These are phyloP conservation scores for Sporothrix phasma DNA, from an alignment of 2,329 filamentous ascomycete species.

Conservation along the genomic window DNA sequence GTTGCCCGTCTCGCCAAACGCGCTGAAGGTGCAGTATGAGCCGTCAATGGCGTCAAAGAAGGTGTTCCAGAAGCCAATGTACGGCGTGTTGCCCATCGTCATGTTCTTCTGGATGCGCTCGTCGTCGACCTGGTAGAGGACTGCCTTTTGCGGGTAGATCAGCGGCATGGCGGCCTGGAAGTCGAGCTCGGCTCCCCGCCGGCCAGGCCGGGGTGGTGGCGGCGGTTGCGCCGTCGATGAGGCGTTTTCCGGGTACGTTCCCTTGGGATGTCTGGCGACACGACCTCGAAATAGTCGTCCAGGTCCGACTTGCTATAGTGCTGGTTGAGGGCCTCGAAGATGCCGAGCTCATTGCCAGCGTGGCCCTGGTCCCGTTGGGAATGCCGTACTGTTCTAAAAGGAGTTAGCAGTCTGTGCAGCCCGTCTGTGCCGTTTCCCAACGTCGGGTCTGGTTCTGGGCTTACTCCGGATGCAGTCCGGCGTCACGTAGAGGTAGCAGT, in stretches of 20 bases:
- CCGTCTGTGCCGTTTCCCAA: background rate
- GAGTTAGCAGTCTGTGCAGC: background rate
- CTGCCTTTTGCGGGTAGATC: conserved; percentile 39
- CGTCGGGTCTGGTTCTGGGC: too few species aligned
- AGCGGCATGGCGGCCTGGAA: conserved; percentile 39
- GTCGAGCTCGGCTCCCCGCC: conserved; percentile 36
- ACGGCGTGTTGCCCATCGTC: conserved; percentile 13
- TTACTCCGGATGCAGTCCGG: conserved; percentile 17
- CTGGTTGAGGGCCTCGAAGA: conserved; percentile 22
- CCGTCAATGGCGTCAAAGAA: conserved; percentile 41
- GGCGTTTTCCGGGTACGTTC: conserved; percentile 23
- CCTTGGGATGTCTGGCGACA: conserved; percentile 19
- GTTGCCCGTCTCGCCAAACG: conserved; percentile 39
- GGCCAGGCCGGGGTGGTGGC: conserved; percentile 1
- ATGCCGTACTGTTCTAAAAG: conserved; percentile 21
- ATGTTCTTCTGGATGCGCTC: conserved; percentile 25
- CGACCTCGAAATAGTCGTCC: conserved; percentile 19
- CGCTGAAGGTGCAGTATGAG: conserved; percentile 39
- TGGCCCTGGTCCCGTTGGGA: conserved; percentile 18
- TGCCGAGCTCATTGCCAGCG: conserved; percentile 22
- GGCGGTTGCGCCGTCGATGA: conserved; percentile 23
- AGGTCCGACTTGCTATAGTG: conserved; percentile 24
- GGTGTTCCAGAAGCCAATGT: conserved; percentile 23
- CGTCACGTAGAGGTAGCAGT: conserved; percentile 19
- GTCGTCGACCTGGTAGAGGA: conserved; percentile 25